phyloP scores from a whole-genome alignment of 495 filamentous ascomycete genomes.

The Friedmanniomyces simplex region DNA sequence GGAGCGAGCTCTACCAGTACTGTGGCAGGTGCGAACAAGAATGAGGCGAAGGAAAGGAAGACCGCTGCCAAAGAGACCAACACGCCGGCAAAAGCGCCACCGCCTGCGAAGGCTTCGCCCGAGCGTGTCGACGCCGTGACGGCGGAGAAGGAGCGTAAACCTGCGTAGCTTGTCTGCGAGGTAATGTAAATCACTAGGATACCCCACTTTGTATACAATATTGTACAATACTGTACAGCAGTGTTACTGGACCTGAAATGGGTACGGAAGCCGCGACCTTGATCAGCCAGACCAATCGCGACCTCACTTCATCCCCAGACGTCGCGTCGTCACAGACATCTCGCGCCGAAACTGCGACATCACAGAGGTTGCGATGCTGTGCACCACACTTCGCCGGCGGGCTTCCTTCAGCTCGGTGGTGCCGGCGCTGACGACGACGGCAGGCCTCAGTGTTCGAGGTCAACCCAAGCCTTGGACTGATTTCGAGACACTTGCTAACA shows the following conservation, averaged over 20 bases:
- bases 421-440: conserved; percentile 28
- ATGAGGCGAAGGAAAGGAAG: neutral
- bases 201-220: conserved; percentile 15
- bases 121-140: conserved; percentile 8
- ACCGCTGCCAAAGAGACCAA: neutral
- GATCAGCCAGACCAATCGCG: neutral
- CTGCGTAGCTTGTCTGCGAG: neutral
- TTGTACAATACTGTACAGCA: no score
- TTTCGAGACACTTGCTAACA: neutral
- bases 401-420: conserved; percentile 40
- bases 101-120: neutral
- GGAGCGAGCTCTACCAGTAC: neutral
- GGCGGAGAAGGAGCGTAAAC: neutral
- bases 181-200: conserved; percentile 6
- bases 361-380: conserved; percentile 35
- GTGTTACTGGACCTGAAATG: neutral
- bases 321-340: neutral
- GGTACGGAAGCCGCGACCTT: neutral
- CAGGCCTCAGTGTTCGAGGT: neutral
- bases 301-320: neutral
- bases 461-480: conserved; percentile 40
- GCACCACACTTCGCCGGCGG: conserved; percentile 44
- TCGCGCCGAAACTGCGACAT: neutral
- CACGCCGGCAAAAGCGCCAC: neutral
- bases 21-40: neutral